phyloP scores from a whole-genome alignment of 2,329 filamentous ascomycete species.

The Daldinia sp. region DNA sequence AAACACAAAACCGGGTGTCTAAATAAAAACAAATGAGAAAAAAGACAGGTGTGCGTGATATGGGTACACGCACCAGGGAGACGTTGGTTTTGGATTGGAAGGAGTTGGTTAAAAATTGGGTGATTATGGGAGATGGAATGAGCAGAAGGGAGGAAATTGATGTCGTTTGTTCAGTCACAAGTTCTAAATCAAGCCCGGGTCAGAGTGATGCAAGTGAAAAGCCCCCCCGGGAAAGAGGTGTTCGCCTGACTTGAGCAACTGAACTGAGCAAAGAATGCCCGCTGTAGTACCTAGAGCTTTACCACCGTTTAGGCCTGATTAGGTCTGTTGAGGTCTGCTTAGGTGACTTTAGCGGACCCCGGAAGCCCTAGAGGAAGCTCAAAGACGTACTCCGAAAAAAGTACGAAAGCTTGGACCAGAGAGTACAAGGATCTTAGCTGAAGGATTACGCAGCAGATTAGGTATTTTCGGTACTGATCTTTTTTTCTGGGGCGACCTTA shows the following conservation, averaged over 20 bases:
- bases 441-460: not conserved
- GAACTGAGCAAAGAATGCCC: not conserved
- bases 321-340: not conserved
- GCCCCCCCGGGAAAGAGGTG: conserved; percentile 10
- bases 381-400: conserved; percentile 38
- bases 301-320: conserved; percentile 15
- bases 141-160: conserved; percentile 36
- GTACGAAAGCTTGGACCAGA: conserved; percentile 37
- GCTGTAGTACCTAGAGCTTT: conserved; percentile 15
- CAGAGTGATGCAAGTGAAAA: conserved; percentile 42
- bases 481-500: conserved; percentile 28
- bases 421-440: conserved; percentile 16
- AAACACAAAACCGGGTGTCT: conserved; percentile 43
- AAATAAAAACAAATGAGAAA: conserved; percentile 42
- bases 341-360: conserved; percentile 12
- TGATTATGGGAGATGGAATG: conserved; percentile 35
- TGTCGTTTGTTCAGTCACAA: conserved; percentile 39
- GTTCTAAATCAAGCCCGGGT: conserved; percentile 26
- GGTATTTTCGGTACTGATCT: conserved; percentile 33
- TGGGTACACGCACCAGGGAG: conserved; percentile 22
- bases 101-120: conserved; percentile 19
- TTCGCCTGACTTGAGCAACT: conserved; percentile 31
- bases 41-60: conserved; percentile 25
- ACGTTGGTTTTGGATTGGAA: conserved; percentile 17
- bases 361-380: conserved; percentile 29